These are phyloP conservation scores for Dothiorella sarmentorum DNA, from an alignment of 2,329 filamentous ascomycete genomes.

Conservation along the genomic window DNA sequence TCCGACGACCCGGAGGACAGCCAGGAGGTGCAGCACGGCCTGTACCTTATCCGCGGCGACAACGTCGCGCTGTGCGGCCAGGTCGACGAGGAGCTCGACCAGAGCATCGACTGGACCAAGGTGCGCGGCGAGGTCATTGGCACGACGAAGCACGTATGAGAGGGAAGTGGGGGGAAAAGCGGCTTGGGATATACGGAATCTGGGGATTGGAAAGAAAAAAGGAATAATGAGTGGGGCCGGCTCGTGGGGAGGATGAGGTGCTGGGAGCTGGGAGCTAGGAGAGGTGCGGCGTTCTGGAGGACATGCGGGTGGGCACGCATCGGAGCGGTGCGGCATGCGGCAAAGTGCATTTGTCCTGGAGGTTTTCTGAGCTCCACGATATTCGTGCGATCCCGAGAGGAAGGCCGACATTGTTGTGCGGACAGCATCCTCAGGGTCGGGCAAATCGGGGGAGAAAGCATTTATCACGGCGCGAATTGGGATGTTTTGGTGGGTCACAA, in stretches of 20 bases:
- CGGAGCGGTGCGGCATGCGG: too few species aligned
- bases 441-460: not conserved
- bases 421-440: not conserved
- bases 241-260: slow-evolving; percentile 1
- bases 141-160: slow-evolving; percentile 68
- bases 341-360: too few species aligned
- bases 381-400: too few species aligned
- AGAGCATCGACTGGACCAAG: slow-evolving; percentile 86
- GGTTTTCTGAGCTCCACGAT: too few species aligned
- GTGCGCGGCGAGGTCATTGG: slow-evolving; percentile 83
- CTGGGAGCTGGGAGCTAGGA: too few species aligned
- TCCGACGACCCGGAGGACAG: slow-evolving; percentile 79
- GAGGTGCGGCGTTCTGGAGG: too few species aligned
- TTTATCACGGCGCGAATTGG: not conserved
- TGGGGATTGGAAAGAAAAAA: not conserved
- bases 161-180: not conserved
- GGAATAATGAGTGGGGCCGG: not conserved
- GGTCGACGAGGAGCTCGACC: slow-evolving; percentile 85
- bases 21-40: slow-evolving; percentile 74
- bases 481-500: not conserved
- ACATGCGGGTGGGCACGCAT: too few species aligned
- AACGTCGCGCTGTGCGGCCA: slow-evolving; percentile 89
- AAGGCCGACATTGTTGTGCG: too few species aligned
- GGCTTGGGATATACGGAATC: not conserved
- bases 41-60: slow-evolving; percentile 91